Conservation (phyloP, 2,329 filamentous ascomycete species). For the Whalleya microplaca region DNA sequence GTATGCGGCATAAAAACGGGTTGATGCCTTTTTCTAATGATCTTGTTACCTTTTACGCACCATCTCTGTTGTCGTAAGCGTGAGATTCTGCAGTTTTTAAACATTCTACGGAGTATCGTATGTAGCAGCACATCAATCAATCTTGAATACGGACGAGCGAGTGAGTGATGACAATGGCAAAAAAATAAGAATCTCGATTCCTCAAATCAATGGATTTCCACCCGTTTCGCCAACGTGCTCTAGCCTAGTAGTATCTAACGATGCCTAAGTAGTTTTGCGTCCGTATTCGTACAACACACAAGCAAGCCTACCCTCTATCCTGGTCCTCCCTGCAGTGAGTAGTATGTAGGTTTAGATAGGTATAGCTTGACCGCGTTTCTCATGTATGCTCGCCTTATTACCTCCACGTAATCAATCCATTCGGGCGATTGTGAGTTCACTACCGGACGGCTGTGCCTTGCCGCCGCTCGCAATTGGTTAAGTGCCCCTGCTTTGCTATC, state of each 20-base stretch:
- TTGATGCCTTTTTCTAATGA: not conserved
- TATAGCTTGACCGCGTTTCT: conserved; percentile 1
- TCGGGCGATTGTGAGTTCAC: too few relatives aligned
- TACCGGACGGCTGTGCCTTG: too few relatives aligned
- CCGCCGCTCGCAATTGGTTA: too few relatives aligned
- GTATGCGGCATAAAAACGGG: conserved; percentile 7
- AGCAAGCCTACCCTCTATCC: not conserved
- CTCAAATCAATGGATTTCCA: not conserved
- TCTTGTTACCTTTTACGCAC: not conserved
- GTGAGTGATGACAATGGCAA: not conserved
- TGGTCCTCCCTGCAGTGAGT: not conserved
- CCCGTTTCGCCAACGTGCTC: conserved; percentile 4
- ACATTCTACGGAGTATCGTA: too few relatives aligned
- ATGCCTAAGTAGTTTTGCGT: conserved; percentile 13
- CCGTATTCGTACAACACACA: conserved; percentile 19
- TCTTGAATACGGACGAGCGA: too few relatives aligned
- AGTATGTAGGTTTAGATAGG: not conserved
- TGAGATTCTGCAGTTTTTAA: too few relatives aligned
- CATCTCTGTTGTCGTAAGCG: too few relatives aligned
- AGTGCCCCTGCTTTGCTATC: too few relatives aligned
- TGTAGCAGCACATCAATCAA: too few relatives aligned
- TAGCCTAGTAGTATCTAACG: conserved; percentile 18
- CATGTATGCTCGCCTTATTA: conserved; percentile 1
- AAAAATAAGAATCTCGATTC: not conserved
- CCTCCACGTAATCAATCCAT: not conserved